Base-by-base conservation (phyloP, 345 rosid species). In the Arabidopsis suecica region DNA sequence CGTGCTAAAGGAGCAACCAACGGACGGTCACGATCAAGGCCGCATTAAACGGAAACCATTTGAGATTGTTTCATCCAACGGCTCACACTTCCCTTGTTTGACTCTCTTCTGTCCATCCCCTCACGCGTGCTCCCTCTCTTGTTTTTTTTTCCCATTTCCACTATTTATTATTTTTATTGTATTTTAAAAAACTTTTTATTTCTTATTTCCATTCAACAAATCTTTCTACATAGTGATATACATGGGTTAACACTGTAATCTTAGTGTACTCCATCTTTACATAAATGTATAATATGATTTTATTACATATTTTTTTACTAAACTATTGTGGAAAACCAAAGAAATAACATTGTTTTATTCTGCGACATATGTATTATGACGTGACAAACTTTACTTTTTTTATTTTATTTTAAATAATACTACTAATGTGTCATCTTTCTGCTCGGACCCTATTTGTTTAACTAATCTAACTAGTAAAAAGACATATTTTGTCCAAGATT, bases 41-140 rank as follows among this genome's bases (percentile, higher is more conserved):
- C 82, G 76, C 68, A 61, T 69, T 74, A 69, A 56, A 69, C 75
- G 75, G 62, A 57, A 68, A 79, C 75, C 79, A 79, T 44, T 47
- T 63, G 23, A 68, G 66, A 73, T 68, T 73, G 58, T 34, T 63
- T 28, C 49, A 79, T 79, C 82, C 68, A 40, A 79, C 78, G 82
- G 75, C 75, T 64, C 70, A 62, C 68, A 79, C 38, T 83, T 48
- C 61, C 84, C 77, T 58, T 76, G 36, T 84, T 84, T 82, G 82
- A 77, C 88, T 82, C 82, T 66, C 44, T 62, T 69, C 65, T 79
- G 83, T 81, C 80, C 61, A 34, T 55, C 66, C 54, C 25, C 13
- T 72, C 88, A 80, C 90, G 69, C 74, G 78, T 78, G 78, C 78
- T 78, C 65, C 68, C 73, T 47, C 34, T 38, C 5, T 10, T n/a